Evolutionary conservation across 1,284 basidiomycete genomes (phyloP).

Genomic region (Flammula alnicola): DNA sequence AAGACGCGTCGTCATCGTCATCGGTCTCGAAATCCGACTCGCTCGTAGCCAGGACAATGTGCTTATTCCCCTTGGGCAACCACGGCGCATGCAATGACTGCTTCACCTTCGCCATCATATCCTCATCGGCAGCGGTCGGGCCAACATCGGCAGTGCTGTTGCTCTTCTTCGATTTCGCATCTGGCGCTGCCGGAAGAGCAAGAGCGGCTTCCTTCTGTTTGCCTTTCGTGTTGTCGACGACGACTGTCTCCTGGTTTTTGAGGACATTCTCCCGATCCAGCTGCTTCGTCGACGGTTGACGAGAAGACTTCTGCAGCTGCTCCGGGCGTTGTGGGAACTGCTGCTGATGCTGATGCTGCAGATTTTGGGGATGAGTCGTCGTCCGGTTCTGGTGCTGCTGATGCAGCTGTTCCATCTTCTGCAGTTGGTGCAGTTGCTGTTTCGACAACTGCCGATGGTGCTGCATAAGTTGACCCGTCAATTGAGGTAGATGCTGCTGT

Average conservation of each 20-base stretch:
- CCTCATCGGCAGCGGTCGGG: conserved; percentile 6
- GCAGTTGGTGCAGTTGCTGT: conserved; percentile 18
- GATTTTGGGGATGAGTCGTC: conserved; percentile 2
- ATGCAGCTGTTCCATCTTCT: conserved; percentile 20
- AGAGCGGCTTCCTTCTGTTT: conserved; percentile 18
- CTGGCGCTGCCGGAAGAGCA: neutral
- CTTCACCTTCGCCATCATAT: conserved; percentile 16
- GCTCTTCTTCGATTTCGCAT: conserved; percentile 11
- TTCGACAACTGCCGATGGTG: conserved; percentile 17
- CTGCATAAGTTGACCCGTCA: neutral
- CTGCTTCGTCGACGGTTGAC: conserved; percentile 3
- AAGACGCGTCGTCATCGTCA: conserved; percentile 57
- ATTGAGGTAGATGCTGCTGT: neutral
- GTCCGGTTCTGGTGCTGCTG: conserved; percentile 10
- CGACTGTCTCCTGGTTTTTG: too few relatives aligned
- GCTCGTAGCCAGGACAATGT: conserved; percentile 40
- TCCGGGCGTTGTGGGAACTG: too few relatives aligned
- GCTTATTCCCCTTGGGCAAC: conserved; percentile 29
- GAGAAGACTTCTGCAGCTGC: conserved; percentile 7
- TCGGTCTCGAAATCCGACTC: conserved; percentile 37
- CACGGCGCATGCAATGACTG: conserved; percentile 17
- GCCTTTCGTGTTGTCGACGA: conserved; percentile 21
- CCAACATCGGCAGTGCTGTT: conserved; percentile 15
- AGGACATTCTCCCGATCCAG: too few relatives aligned
- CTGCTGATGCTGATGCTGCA: conserved; percentile 10